Conservation (phyloP, 139 green algal genomes). For the Coelastrella sp. region DNA sequence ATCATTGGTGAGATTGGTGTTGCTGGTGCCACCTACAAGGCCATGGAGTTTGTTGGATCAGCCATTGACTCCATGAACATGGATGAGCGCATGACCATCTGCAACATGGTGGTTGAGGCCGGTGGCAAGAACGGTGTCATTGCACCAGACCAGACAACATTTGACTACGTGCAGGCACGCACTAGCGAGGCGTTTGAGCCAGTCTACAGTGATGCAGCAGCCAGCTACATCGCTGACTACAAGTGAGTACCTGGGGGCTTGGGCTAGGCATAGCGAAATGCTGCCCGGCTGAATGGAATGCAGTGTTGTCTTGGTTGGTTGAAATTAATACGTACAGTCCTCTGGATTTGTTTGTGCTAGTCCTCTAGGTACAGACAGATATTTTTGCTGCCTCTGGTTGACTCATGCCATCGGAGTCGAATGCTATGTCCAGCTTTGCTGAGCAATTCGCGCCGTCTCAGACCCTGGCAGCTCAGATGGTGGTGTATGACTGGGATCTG, state of each 20-base stretch:
- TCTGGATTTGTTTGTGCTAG: no score
- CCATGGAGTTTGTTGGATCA: conserved; percentile 63
- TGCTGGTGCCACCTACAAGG: conserved; percentile 62
- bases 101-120: conserved; percentile 98
- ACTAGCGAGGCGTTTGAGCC: conserved; percentile 85
- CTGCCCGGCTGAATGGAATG: neutral
- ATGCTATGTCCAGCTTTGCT: no score
- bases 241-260: conserved; percentile 60
- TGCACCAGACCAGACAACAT: conserved; percentile 92
- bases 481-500: no score
- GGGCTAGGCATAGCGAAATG: no score
- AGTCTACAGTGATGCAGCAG: conserved; percentile 82
- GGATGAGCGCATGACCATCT: conserved; percentile 98
- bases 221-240: conserved; percentile 78
- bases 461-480: no score
- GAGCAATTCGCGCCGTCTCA: no score
- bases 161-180: conserved; percentile 90
- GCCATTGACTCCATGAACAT: conserved; percentile 94
- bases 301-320: no score
- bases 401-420: no score
- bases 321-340: no score
- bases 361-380: no score
- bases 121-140: conserved; percentile 87
- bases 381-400: no score
- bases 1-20: conserved; percentile 76